phyloP scores from a whole-genome alignment of 192 early-diverging fungal genomes.

The Backusella macrospora region DNA sequence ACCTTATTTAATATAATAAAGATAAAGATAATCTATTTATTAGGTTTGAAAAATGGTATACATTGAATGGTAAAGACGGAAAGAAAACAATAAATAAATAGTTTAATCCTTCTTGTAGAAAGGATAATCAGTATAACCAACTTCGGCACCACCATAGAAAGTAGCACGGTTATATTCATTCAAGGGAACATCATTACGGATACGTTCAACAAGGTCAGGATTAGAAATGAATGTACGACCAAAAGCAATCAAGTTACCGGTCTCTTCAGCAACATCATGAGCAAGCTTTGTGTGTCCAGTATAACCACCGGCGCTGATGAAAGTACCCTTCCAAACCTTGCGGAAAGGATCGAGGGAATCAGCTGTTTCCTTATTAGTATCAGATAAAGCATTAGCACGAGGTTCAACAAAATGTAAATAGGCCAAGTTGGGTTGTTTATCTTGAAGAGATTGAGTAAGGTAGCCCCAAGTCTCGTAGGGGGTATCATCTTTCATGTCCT shows the following conservation, averaged over 20 bases:
- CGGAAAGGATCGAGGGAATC: constrained; percentile 27
- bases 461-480: constrained; percentile 32
- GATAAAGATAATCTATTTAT: too few relatives aligned
- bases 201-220: constrained; percentile 38
- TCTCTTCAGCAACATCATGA: neutral
- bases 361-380: neutral
- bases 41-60: too few relatives aligned
- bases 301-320: constrained; percentile 32
- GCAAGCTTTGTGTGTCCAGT: neutral
- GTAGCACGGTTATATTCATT: constrained; percentile 36
- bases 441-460: constrained; percentile 27
- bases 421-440: constrained; percentile 29
- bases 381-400: constrained; percentile 54
- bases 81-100: neutral
- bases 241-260: constrained; percentile 34
- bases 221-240: constrained; percentile 43
- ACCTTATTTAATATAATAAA: too few relatives aligned
- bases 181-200: constrained; percentile 24
- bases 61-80: neutral
- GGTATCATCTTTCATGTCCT: constrained; percentile 41
- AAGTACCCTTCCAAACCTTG: constrained; percentile 23
- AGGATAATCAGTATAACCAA: constrained; percentile 42
- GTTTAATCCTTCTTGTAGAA: constrained; percentile 10
- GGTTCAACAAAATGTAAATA: constrained; percentile 41
- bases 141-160: constrained; percentile 21